Evolutionary conservation across 345 rosid genomes (phyloP).

Genomic region (Pistacia atlantica): DNA sequence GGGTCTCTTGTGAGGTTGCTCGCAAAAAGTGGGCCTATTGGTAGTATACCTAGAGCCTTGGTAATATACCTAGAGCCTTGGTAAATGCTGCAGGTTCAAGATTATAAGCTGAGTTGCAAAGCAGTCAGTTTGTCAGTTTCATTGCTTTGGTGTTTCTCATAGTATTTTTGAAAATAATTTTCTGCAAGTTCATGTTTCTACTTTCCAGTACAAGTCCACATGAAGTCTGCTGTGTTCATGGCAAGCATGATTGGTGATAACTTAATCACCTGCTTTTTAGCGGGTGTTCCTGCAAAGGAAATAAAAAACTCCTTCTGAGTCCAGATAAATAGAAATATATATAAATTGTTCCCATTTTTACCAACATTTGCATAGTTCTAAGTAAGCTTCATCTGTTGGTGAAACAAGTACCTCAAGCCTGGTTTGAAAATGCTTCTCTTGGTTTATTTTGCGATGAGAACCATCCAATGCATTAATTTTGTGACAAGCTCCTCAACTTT

Average conservation of each 20-base stretch:
- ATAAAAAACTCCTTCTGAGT: too few relatives aligned
- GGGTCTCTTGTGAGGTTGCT: not conserved
- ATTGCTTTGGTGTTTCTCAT: not conserved
- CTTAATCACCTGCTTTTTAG: not conserved
- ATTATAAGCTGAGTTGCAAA: not conserved
- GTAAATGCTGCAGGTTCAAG: constrained; percentile 6
- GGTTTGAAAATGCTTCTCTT: too few relatives aligned
- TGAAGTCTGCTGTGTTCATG: not conserved
- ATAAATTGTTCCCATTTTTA: too few relatives aligned
- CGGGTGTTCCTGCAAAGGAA: not conserved
- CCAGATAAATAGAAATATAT: not conserved
- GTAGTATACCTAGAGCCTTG: not conserved
- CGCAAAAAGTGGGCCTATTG: constrained; percentile 11
- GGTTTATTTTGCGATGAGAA: too few relatives aligned
- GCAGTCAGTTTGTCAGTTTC: not conserved
- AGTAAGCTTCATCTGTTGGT: too few relatives aligned
- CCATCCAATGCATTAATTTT: too few relatives aligned
- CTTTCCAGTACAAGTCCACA: not conserved
- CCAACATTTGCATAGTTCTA: not conserved
- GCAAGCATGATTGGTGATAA: not conserved
- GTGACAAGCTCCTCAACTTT: too few relatives aligned
- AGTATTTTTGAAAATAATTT: not conserved
- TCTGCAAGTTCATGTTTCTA: not conserved
- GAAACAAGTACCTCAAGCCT: too few relatives aligned
- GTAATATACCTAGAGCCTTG: not conserved